A percentile compares a stretch with the other conserved stretches of the same genome.
These are phyloP conservation scores for Agarophyton chilense DNA, from an alignment of 23 red algal genomes.

Conservation along the genomic window DNA sequence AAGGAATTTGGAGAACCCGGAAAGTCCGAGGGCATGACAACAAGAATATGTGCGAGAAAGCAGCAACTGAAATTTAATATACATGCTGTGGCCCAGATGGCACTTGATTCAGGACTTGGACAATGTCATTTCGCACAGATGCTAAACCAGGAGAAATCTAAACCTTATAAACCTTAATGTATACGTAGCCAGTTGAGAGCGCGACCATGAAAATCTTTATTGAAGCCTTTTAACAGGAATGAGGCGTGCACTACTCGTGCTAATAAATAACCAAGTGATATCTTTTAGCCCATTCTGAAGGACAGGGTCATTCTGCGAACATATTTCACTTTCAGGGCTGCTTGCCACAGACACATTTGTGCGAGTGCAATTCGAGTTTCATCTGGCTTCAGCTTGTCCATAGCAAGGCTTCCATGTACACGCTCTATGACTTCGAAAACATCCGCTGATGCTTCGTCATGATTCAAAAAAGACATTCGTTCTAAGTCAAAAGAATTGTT, in stretches of 20 bases:
- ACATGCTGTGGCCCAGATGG: conserved; percentile 56
- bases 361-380: conserved; percentile 49
- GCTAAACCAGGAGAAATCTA: not conserved
- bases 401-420: conserved; percentile 45
- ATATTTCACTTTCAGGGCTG: conserved; percentile 51
- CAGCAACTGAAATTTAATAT: conserved; percentile 78
- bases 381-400: conserved; percentile 45
- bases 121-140: conserved; percentile 36
- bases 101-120: conserved; percentile 25
- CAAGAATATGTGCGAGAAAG: conserved; percentile 59
- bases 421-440: conserved; percentile 57
- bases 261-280: too few relatives aligned
- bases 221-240: not conserved
- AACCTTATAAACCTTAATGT: too few relatives aligned
- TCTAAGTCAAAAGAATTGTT: conserved; percentile 33
- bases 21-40: conserved; percentile 70
- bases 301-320: conserved; percentile 56
- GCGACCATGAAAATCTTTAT: too few relatives aligned
- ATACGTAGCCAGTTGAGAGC: too few relatives aligned
- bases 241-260: too few relatives aligned
- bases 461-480: conserved; percentile 59
- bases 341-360: conserved; percentile 70
- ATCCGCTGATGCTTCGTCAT: conserved; percentile 56
- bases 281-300: conserved; percentile 38
- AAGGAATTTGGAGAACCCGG: conserved; percentile 71